These are phyloP conservation scores for Neoscytalidium dimidiatum DNA, from an alignment of 2,329 filamentous ascomycete genomes.

Conservation along the genomic window DNA sequence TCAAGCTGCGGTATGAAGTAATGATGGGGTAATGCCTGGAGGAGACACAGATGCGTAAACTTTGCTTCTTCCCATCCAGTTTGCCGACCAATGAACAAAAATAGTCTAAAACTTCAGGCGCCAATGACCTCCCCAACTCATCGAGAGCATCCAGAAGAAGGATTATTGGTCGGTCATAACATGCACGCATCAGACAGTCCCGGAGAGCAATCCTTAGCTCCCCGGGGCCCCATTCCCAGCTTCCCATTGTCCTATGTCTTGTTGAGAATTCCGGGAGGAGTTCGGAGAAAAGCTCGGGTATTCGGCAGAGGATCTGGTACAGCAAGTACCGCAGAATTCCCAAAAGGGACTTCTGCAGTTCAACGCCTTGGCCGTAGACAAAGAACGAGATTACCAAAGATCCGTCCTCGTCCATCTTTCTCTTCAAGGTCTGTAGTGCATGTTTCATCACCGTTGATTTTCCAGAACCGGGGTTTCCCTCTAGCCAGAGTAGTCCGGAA, in stretches of 20 bases:
- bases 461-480: not conserved
- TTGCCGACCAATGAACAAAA: not conserved
- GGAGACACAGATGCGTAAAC: not conserved
- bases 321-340: not conserved
- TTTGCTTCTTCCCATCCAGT: not conserved
- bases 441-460: not conserved
- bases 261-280: not conserved
- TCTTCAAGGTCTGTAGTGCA: not conserved
- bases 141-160: not conserved
- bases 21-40: not conserved
- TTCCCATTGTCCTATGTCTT: not conserved
- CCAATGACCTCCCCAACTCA: not conserved
- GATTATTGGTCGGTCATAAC: not conserved
- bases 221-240: not conserved
- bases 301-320: not conserved
- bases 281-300: not conserved
- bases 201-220: not conserved
- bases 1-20: not conserved
- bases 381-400: not conserved
- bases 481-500: not conserved
- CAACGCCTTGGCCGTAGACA: not conserved
- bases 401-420: not conserved
- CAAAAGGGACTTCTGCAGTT: not conserved
- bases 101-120: not conserved
- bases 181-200: not conserved